Evolutionary conservation across 2,329 filamentous ascomycete species (phyloP), one percentile per base, ranked within the genome.

Genomic region (Botrytis fragariae): DNA sequence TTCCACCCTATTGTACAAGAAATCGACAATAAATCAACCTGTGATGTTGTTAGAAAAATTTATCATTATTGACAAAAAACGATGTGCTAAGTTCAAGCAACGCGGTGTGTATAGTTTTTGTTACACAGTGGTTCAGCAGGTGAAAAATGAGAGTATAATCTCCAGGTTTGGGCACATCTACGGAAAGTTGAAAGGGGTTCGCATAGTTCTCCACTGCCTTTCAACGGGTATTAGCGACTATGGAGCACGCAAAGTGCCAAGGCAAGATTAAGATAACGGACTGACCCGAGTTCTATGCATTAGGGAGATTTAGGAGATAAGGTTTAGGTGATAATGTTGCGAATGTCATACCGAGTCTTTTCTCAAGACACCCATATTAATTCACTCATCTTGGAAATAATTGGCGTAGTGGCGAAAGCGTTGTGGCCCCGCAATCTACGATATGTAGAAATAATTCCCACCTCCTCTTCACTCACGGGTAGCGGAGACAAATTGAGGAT

Each of bases 11-110:
- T 20, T 42, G 25, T 32, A 68, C 48, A 51, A 68, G 39, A 16
- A 57, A 42, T 29, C 48, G 39, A 20, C 48, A 42, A 7, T 48
- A 32, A 57, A 42, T 35, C 29, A 68, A 7, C 35, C 48, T 68
- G 48, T 68, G 48, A 57, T 68, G 25, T 42, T 39, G 9, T 12
- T 14, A 42, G 35, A 29, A 68, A 39, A 39, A 25, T 57, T 37
- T 68, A 42, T 68, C 65, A 68, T 57, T 68, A 68, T 68, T 57
- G 65, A 57, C 54, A n/a, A 68, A 42, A 63, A 68, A 29, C 29
- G 5, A 68, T 42, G 20, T 42, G 18, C 39, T 57, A 25, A 42
- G n/a, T 42, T 32, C 7, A 16, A 42, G 25, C 29, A 68, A 42
- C 42, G 48, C 65, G 35, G 65, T 68, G 65, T 68, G 35, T 57